phyloP scores from a whole-genome alignment of 202 grass and related monocot genomes.

The Setaria viridis region DNA sequence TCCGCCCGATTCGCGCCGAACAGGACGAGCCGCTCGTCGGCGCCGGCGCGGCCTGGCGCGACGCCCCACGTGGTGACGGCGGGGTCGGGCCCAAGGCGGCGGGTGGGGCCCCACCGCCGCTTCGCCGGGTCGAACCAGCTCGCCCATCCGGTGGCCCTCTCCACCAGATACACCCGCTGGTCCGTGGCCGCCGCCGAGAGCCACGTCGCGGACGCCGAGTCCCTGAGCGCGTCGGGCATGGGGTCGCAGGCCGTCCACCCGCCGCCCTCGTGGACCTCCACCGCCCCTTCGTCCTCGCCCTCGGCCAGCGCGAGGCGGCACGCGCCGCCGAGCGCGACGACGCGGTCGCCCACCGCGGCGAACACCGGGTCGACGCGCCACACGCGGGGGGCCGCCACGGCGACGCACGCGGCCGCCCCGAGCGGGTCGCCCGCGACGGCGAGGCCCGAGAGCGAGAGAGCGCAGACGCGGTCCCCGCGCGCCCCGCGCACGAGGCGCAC shows the following conservation, averaged over 20 bases:
- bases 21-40: constrained; percentile 53
- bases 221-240: constrained; percentile 59
- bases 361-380: constrained; percentile 91
- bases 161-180: constrained; percentile 60
- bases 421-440: constrained; percentile 66
- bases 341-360: constrained; percentile 62
- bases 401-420: constrained; percentile 28
- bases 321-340: constrained; percentile 73
- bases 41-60: constrained; percentile 35
- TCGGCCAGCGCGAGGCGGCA: constrained; percentile 57
- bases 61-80: constrained; percentile 56
- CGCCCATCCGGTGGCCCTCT: constrained; percentile 51
- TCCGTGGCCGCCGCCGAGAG: constrained; percentile 65
- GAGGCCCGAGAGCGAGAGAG: constrained; percentile 64
- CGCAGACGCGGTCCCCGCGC: constrained; percentile 64
- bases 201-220: constrained; percentile 65
- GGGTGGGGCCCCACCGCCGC: constrained; percentile 62
- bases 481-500: constrained; percentile 50
- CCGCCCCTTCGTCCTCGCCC: constrained; percentile 50
- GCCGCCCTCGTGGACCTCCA: constrained; percentile 62
- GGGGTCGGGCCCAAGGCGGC: constrained; percentile 32
- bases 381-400: constrained; percentile 48
- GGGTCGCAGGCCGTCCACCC: constrained; percentile 62
- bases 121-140: constrained; percentile 78
- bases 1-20: constrained; percentile 53